phyloP scores from a whole-genome alignment of 2,329 filamentous ascomycete genomes.

The Teratosphaeria gauchensis region DNA sequence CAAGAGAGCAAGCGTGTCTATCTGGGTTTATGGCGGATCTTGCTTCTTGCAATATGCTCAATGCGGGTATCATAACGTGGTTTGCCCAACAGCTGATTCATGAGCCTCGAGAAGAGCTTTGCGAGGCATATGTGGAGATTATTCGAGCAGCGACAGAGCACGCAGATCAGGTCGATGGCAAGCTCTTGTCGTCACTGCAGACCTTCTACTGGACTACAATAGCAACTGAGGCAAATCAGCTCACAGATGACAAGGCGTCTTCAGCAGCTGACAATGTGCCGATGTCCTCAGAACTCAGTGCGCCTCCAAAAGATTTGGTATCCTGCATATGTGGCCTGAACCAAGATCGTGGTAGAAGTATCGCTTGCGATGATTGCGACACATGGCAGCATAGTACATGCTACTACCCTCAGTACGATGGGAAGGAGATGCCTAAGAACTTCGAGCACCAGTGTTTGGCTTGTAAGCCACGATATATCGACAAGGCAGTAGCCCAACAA shows the following conservation, averaged over 20 bases:
- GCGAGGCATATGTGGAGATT: constrained; percentile 25
- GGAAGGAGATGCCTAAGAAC: constrained; percentile 45
- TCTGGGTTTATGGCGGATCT: constrained; percentile 33
- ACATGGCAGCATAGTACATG: constrained; percentile 98
- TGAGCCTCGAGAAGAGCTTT: constrained; percentile 26
- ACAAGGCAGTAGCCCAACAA: constrained; percentile 61
- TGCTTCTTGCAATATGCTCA: constrained; percentile 28
- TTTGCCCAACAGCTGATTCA: constrained; percentile 29
- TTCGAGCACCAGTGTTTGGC: constrained; percentile 74
- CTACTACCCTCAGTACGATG: constrained; percentile 71
- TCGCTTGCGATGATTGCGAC: constrained; percentile 89
- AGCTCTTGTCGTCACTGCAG: background rate
- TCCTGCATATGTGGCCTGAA: constrained; percentile 79
- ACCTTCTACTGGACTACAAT: constrained; percentile 1
- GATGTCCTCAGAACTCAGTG: background rate
- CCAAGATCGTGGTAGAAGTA: constrained; percentile 94
- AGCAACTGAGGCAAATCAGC: background rate
- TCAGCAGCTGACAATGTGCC: background rate
- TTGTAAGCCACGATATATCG: constrained; percentile 68
- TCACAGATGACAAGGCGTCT: background rate
- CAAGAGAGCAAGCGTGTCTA: constrained; percentile 31
- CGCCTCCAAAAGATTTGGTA: background rate
- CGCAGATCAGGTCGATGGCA: background rate
- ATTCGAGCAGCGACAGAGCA: constrained; percentile 8
- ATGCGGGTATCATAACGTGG: constrained; percentile 32